A percentile compares a stretch with the other conserved stretches of the same genome.
These are phyloP conservation scores for Ogataea pignaliae DNA, from an alignment of 805 yeast species.

Conservation along the genomic window DNA sequence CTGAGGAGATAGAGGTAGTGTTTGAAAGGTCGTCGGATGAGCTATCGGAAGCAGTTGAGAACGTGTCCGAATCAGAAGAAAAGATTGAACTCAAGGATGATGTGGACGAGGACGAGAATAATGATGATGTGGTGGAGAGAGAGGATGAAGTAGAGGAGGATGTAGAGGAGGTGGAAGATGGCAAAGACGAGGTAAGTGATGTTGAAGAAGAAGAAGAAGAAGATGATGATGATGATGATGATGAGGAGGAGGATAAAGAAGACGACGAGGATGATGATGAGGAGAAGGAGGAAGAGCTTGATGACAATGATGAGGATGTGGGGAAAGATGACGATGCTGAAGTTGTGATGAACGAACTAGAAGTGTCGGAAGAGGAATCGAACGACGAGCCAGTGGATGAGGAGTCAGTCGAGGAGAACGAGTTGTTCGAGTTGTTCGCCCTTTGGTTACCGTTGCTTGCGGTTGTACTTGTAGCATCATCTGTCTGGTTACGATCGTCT, in stretches of 20 bases:
- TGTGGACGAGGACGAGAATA: background rate
- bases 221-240: constrained; percentile 2
- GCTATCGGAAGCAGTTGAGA: constrained; percentile 1
- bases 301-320: background rate
- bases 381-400: constrained; percentile 1
- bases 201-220: constrained; percentile 4
- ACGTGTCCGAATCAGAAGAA: background rate
- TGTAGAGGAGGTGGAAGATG: constrained; percentile 2
- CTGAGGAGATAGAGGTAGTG: constrained; percentile 3
- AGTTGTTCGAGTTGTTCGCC: too few relatives aligned
- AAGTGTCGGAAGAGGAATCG: background rate
- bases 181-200: constrained; percentile 4
- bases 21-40: constrained; percentile 4
- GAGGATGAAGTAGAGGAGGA: constrained; percentile 4
- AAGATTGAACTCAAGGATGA: too few relatives aligned
- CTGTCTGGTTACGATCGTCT: too few relatives aligned
- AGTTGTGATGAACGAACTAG: background rate
- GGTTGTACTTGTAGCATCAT: too few relatives aligned
- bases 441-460: too few relatives aligned
- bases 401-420: constrained; percentile 3
- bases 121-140: constrained; percentile 2
- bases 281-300: constrained; percentile 1
- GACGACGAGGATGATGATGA: background rate
- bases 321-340: background rate
- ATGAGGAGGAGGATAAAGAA: constrained; percentile 1